Evolutionary conservation across 352 stramenopile species (phyloP).

Genomic region (Pythium biforme): DNA sequence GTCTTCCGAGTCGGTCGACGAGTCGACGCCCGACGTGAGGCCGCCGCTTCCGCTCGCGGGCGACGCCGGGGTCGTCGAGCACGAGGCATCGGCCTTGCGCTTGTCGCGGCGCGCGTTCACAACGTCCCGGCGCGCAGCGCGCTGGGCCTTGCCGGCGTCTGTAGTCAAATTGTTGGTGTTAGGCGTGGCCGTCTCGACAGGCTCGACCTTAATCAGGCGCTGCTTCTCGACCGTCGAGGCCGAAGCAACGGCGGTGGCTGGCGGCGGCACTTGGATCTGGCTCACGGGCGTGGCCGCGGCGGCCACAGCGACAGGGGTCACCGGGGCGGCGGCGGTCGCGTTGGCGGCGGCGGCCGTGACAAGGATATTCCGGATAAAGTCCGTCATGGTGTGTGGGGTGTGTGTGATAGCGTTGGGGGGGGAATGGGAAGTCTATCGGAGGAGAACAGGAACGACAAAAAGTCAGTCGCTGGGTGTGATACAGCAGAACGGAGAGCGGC

Average conservation of each 20-base stretch:
- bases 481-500: not conserved
- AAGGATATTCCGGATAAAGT: constrained; percentile 77
- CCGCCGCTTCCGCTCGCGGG: not conserved
- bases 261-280: constrained; percentile 56
- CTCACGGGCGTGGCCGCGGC: constrained; percentile 43
- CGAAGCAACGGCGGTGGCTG: constrained; percentile 20
- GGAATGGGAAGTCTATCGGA: not conserved
- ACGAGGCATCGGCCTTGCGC: constrained; percentile 56
- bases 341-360: constrained; percentile 36
- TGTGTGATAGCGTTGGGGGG: not conserved
- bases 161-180: constrained; percentile 10
- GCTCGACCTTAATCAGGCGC: constrained; percentile 62
- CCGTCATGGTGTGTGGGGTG: constrained; percentile 49
- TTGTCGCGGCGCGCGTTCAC: constrained; percentile 79
- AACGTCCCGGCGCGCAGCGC: constrained; percentile 52
- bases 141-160: constrained; percentile 57
- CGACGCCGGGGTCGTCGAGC: constrained; percentile 14
- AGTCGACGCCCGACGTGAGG: constrained; percentile 17
- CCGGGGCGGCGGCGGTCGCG: not conserved
- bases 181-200: constrained; percentile 9
- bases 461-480: not conserved
- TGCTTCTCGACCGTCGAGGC: constrained; percentile 37
- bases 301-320: not conserved
- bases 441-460: not conserved
- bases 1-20: constrained; percentile 18